Conservation (phyloP, 768 basidiomycete species). For the Boletus reticuloceps region DNA sequence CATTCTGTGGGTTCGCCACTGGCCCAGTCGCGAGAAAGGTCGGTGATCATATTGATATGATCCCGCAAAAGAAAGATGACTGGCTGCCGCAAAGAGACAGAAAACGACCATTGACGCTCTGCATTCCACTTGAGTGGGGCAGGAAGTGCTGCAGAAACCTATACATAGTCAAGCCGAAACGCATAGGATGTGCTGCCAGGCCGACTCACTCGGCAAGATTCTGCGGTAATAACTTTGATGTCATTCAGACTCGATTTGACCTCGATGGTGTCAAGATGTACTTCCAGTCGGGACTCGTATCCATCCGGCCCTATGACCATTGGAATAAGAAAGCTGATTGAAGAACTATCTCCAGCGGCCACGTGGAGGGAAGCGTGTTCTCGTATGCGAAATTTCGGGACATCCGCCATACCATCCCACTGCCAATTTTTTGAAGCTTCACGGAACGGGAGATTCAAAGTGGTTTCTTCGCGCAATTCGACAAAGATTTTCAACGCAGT, state of each 20-base stretch:
- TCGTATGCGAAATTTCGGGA: slow-evolving; percentile 52
- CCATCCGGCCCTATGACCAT: slow-evolving; percentile 73
- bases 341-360: slow-evolving; percentile 75
- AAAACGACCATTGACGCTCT: slow-evolving; percentile 74
- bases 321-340: slow-evolving; percentile 81
- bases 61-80: slow-evolving; percentile 81
- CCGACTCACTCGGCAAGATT: slow-evolving; percentile 66
- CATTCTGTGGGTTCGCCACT: slow-evolving; percentile 80
- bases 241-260: slow-evolving; percentile 88
- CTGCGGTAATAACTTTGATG: slow-evolving; percentile 70
- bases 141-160: slow-evolving; percentile 76
- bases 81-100: slow-evolving; percentile 70
- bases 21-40: slow-evolving; percentile 90
- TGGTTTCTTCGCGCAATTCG: slow-evolving; percentile 75
- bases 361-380: slow-evolving; percentile 74
- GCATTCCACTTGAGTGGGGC: slow-evolving; percentile 82
- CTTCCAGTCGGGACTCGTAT: slow-evolving; percentile 75
- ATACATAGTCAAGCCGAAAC: slow-evolving; percentile 3
- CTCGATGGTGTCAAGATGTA: slow-evolving; percentile 76
- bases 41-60: slow-evolving; percentile 91
- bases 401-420: slow-evolving; percentile 66
- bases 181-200: slow-evolving; percentile 11
- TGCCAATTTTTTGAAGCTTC: slow-evolving; percentile 97
- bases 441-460: slow-evolving; percentile 83
- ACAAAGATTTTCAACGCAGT: slow-evolving; percentile 78